Percentiles rank a stretch among this genome's conserved stretches.
phyloP scores from a whole-genome alignment of 495 filamentous ascomycete species.

The Opeltia flavorubescens region DNA sequence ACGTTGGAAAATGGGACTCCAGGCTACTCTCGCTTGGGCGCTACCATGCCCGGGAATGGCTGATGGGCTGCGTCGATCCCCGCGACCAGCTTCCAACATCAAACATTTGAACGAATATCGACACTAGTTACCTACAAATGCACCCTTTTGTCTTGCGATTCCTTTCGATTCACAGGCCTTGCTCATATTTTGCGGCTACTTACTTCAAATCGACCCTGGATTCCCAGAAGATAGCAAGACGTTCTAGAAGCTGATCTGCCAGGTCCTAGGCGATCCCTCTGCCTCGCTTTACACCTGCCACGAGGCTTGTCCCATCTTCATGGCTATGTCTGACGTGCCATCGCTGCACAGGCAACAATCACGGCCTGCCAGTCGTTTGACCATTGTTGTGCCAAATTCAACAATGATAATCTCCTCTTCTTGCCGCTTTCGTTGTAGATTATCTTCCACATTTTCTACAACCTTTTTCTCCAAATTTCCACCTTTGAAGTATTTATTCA shows the following conservation, averaged over 20 bases:
- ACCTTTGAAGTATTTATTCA: no score
- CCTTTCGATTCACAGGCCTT: neutral
- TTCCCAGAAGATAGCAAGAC: neutral
- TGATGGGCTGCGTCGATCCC: neutral
- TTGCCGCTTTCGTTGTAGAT: no score
- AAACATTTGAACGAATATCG: neutral
- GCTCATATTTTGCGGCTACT: neutral
- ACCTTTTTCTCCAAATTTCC: no score
- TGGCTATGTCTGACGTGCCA: no score
- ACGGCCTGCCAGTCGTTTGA: no score
- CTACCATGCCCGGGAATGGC: neutral
- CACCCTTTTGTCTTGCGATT: no score
- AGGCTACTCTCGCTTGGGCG: no score
- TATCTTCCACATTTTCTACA: no score
- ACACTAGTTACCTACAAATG: neutral
- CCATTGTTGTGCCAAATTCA: no score
- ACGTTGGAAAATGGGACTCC: no score
- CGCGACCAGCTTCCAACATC: neutral
- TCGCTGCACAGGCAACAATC: no score
- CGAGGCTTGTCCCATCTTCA: slow-evolving; percentile 3
- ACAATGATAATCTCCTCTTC: no score
- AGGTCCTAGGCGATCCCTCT: neutral
- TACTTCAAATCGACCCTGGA: neutral
- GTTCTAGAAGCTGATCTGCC: neutral
- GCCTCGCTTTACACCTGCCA: neutral